A percentile compares a stretch with the other conserved stretches of the same genome.
Evolutionary conservation across 306 rosid genomes (phyloP).

Genomic region (Corylus americana): DNA sequence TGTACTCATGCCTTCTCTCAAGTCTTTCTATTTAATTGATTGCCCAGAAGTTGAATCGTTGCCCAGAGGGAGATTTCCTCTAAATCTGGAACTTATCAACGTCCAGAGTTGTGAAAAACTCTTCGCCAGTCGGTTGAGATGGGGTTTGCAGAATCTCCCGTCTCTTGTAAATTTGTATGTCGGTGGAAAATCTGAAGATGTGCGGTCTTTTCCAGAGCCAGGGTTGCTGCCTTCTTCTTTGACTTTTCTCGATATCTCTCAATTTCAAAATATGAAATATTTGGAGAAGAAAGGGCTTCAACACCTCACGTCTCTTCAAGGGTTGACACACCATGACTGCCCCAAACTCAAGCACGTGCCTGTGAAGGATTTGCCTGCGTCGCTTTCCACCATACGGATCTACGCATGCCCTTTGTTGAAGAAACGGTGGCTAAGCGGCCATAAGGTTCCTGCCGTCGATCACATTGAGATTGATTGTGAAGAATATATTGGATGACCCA

Average conservation of each 20-base stretch:
- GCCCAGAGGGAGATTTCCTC: neutral
- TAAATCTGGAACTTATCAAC: neutral
- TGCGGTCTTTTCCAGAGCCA: neutral
- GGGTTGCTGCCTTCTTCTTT: neutral
- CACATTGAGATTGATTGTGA: neutral
- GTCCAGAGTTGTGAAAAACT: neutral
- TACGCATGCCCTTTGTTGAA: fast-evolving
- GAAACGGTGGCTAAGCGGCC: neutral
- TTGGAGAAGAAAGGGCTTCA: neutral
- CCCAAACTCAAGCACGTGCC: constrained; percentile 16
- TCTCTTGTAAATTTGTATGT: fast-evolving
- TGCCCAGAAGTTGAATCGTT: constrained; percentile 24
- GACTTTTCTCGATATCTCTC: fast-evolving
- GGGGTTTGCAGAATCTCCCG: constrained; percentile 4
- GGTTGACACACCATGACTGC: fast-evolving
- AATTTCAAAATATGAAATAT: neutral
- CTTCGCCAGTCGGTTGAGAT: neutral
- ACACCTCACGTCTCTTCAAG: neutral
- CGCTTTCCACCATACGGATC: neutral
- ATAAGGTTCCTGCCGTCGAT: neutral
- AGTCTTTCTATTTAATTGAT: fast-evolving
- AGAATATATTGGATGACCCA: neutral
- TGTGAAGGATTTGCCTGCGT: neutral
- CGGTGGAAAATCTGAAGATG: neutral
- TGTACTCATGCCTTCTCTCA: neutral